Base-by-base conservation (phyloP, 331 rosid genomes). In the Cydonia oblonga region DNA sequence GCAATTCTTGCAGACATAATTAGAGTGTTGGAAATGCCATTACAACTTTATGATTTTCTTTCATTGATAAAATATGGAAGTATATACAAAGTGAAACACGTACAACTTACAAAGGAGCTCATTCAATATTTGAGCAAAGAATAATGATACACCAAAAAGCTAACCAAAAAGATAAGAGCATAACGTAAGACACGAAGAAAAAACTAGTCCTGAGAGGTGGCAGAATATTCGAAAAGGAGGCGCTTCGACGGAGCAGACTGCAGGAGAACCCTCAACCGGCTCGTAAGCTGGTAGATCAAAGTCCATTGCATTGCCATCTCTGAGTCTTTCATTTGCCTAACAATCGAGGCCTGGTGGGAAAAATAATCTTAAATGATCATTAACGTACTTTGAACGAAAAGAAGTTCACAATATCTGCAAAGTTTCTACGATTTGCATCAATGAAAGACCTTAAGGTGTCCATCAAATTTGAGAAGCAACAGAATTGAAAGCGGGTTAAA, bases 301-400 rank as follows among this genome's bases (percentile, higher is more conserved):
- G 92, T 81, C 96, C 97, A 91, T 70, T 89, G 96, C 85, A 85
- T 86, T 40, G 86, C 97, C 98, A 93, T 93, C 82, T 87, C 96
- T 9, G 92, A 81, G 62, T 89, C 98, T 82, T 87, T 91, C 97
- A 93, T 91, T 76, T 91, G 97, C 83, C 98, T 84, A 65, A 89
- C 81, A 11, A 93, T 77, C 54, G 95, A 83, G 54, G 96, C 97
- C 29, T 28, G 29, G 29, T 28, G 29, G 29, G 29, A 28, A 28
- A 59, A 7, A 61, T 5, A 18, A 30, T 56, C 29, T 29, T 52
- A 18, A 56, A 63, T 63, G 52, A 26, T 67, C 7, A 20, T 35
- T 5, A 64, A 56, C 65, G 75, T 74, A 81, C 58, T 13, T 59
- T 29, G 42, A 60, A 71, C 23, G 12, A 8, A 32, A 42, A 66